Evolutionary conservation across 108 stramenopile species (phyloP).

Genomic region (Aurantiochytrium sp.): DNA sequence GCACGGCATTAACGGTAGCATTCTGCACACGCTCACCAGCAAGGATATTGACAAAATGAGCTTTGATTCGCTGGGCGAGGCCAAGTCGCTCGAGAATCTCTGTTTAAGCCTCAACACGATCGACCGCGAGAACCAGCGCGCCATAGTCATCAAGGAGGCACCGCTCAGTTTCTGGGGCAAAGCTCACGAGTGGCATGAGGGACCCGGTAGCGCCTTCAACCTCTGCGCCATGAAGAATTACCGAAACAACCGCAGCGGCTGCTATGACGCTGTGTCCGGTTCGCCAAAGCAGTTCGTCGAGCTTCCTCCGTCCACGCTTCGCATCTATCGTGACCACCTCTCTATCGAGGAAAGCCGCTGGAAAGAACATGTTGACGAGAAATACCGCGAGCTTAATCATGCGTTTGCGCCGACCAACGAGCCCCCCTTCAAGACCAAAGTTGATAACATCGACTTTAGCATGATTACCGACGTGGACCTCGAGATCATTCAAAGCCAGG

Average conservation of each 20-base stretch:
- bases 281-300: not conserved
- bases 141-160: not conserved
- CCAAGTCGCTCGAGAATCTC: not conserved
- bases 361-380: not conserved
- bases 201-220: not conserved
- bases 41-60: not conserved
- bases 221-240: not conserved
- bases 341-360: not conserved
- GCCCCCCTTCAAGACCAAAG: not conserved
- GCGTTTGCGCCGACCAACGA: not conserved
- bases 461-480: not conserved
- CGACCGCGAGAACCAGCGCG: not conserved
- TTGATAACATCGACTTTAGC: not conserved
- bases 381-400: not conserved
- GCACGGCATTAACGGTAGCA: not conserved
- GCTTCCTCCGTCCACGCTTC: not conserved
- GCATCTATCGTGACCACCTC: not conserved
- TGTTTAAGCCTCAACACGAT: not conserved
- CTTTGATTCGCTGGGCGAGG: not conserved
- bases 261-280: not conserved
- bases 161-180: not conserved
- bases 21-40: not conserved
- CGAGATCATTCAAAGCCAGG: not conserved
- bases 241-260: not conserved
- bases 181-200: not conserved